These are phyloP conservation scores for Eucalyptus sp. DNA, from an alignment of 345 rosid genomes.

Conservation along the genomic window DNA sequence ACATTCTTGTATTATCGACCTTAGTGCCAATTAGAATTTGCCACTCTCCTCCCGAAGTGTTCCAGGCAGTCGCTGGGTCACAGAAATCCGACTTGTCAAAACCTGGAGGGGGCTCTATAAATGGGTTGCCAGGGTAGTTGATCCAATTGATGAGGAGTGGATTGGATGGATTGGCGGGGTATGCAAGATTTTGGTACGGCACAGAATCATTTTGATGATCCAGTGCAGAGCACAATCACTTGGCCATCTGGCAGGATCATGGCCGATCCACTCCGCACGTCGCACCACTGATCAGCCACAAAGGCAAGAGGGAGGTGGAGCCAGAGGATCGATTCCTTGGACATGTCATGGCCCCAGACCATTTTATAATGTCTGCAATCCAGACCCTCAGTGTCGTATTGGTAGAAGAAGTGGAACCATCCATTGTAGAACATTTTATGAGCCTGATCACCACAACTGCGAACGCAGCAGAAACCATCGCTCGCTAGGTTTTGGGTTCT, in stretches of 20 bases:
- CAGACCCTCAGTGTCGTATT: conserved; percentile 66
- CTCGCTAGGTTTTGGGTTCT: conserved; percentile 33
- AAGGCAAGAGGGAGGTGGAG: conserved; percentile 74
- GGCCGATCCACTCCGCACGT: conserved; percentile 85
- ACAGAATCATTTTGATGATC: conserved; percentile 51
- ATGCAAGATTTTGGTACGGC: conserved; percentile 80
- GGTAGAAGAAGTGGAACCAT: conserved; percentile 88
- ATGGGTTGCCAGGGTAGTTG: conserved; percentile 56
- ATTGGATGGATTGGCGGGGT: conserved; percentile 50
- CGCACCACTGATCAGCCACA: conserved; percentile 75
- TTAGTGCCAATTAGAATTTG: conserved; percentile 60
- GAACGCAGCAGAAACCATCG: conserved; percentile 45
- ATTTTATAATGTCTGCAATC: conserved; percentile 57
- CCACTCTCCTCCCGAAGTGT: conserved; percentile 62
- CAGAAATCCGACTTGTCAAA: conserved; percentile 55
- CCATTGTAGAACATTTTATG: conserved; percentile 23
- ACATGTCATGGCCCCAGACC: conserved; percentile 90
- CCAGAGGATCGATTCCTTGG: conserved; percentile 67
- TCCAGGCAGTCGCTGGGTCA: conserved; percentile 86
- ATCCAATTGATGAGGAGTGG: conserved; percentile 63
- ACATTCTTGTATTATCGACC: conserved; percentile 44
- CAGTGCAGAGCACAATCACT: conserved; percentile 71
- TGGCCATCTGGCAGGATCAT: conserved; percentile 69
- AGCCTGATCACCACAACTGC: conserved; percentile 49
- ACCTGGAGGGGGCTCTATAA: conserved; percentile 59